phyloP scores from a whole-genome alignment of 805 yeast species.

The Metschnikowia shivogae region DNA sequence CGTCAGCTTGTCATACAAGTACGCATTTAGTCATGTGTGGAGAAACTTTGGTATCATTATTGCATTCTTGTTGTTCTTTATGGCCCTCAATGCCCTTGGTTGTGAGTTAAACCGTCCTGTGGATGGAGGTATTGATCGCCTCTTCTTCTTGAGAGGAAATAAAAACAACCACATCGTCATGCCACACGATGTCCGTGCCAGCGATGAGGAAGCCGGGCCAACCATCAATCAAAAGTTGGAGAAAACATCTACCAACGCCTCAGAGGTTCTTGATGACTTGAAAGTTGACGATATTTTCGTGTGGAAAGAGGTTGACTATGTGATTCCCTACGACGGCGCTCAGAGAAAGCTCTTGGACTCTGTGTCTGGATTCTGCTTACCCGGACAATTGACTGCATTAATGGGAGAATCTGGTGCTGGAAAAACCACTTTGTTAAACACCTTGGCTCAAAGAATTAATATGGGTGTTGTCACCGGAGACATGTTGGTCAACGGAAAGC shows the following conservation, averaged over 20 bases:
- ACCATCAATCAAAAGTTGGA: slow-evolving; percentile 6
- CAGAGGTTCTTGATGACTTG: slow-evolving; percentile 13
- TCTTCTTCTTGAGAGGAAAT: slow-evolving; percentile 27
- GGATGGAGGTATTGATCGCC: slow-evolving; percentile 31
- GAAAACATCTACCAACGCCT: slow-evolving; percentile 4
- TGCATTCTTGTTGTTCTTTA: slow-evolving; percentile 23
- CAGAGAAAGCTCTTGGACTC: slow-evolving; percentile 33
- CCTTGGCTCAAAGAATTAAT: slow-evolving; percentile 49
- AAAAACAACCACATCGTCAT: slow-evolving; percentile 17
- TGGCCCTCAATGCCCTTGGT: slow-evolving; percentile 23
- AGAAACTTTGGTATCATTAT: slow-evolving; percentile 46
- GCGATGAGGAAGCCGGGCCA: slow-evolving; percentile 18
- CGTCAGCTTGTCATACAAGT: slow-evolving; percentile 29
- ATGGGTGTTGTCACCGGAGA: slow-evolving; percentile 58
- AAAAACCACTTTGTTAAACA: slow-evolving; percentile 53
- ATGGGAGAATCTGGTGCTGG: slow-evolving; percentile 69
- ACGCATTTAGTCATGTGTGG: slow-evolving; percentile 41
- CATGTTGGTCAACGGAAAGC: slow-evolving; percentile 52
- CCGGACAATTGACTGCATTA: slow-evolving; percentile 56
- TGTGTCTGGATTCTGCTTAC: slow-evolving; percentile 34
- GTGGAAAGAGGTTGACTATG: slow-evolving; percentile 61
- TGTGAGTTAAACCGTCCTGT: slow-evolving; percentile 26
- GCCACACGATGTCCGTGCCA: slow-evolving; percentile 10
- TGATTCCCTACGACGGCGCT: slow-evolving; percentile 45
- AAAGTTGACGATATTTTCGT: slow-evolving; percentile 24